phyloP scores from a whole-genome alignment of 2,329 filamentous ascomycete species.

The Alternaria sp. region DNA sequence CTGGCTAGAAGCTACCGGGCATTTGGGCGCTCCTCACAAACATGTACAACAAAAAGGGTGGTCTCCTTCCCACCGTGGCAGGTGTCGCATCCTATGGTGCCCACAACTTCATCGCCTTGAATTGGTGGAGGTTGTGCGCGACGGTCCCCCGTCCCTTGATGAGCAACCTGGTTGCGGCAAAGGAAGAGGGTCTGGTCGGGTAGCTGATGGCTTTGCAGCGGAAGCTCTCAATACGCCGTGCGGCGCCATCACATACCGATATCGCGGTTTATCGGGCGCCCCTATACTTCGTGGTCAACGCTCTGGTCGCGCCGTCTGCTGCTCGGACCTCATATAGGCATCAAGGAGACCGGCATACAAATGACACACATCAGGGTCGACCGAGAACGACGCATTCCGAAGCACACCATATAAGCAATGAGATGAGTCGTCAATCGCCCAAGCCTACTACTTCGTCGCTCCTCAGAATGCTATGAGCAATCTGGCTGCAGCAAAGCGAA shows the following conservation, averaged over 20 bases:
- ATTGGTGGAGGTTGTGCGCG: background rate
- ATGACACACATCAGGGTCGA: background rate
- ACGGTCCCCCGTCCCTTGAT: background rate
- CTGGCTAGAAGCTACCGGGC: slow-evolving; percentile 71
- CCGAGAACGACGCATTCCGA: background rate
- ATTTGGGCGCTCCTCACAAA: slow-evolving; percentile 84
- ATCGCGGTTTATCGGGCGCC: background rate
- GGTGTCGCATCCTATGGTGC: slow-evolving; percentile 97
- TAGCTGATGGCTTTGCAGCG: background rate
- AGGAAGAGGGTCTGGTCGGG: background rate
- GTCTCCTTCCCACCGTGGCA: slow-evolving; percentile 85
- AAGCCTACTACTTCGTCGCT: background rate
- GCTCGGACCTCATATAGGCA: background rate
- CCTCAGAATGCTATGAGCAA: background rate
- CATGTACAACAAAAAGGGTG: slow-evolving; percentile 94
- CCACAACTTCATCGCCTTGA: slow-evolving; percentile 82
- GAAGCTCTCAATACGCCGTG: background rate
- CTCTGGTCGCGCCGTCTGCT: background rate
- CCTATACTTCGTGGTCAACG: background rate
- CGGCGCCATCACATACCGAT: background rate
- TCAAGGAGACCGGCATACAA: background rate
- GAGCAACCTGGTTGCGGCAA: background rate
- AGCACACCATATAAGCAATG: background rate
- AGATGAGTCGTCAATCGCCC: background rate
- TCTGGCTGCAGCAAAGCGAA: background rate